Conservation (phyloP, 2,329 filamentous ascomycete species). For the Orbilia blumenaviensis region DNA sequence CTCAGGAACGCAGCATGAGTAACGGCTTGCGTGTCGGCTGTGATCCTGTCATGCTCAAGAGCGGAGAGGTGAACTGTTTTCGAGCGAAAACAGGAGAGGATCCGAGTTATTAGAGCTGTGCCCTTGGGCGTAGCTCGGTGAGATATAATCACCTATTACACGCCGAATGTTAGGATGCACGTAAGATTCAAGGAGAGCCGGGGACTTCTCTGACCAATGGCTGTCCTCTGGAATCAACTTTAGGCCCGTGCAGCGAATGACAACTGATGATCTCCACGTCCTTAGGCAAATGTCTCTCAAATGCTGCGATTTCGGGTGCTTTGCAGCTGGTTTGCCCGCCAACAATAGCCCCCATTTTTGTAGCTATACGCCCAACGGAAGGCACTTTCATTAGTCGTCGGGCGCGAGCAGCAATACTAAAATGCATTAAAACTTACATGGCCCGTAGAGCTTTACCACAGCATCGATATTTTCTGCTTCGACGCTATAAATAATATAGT, state of each 20-base stretch:
- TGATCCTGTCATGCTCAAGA: constrained; percentile 91
- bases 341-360: constrained; percentile 92
- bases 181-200: neutral
- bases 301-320: constrained; percentile 91
- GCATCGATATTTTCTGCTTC: constrained; percentile 89
- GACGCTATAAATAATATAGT: constrained; percentile 99
- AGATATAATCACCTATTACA: constrained; percentile 77
- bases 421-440: constrained; percentile 72
- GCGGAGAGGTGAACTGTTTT: constrained; percentile 89
- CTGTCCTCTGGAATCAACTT: constrained; percentile 85
- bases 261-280: constrained; percentile 96
- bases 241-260: constrained; percentile 94
- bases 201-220: constrained; percentile 75
- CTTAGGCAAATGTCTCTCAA: constrained; percentile 83
- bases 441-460: constrained; percentile 87
- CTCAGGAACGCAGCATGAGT: constrained; percentile 96
- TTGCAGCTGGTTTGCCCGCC: constrained; percentile 99
- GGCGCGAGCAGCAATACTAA: neutral
- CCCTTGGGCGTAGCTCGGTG: constrained; percentile 83
- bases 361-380: constrained; percentile 69
- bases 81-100: constrained; percentile 83
- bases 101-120: constrained; percentile 78
- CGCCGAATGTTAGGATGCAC: neutral
- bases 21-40: constrained; percentile 96
- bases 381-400: neutral